phyloP scores from a whole-genome alignment of 1,284 basidiomycete genomes.

The Cutaneotrichosporon sp. region DNA sequence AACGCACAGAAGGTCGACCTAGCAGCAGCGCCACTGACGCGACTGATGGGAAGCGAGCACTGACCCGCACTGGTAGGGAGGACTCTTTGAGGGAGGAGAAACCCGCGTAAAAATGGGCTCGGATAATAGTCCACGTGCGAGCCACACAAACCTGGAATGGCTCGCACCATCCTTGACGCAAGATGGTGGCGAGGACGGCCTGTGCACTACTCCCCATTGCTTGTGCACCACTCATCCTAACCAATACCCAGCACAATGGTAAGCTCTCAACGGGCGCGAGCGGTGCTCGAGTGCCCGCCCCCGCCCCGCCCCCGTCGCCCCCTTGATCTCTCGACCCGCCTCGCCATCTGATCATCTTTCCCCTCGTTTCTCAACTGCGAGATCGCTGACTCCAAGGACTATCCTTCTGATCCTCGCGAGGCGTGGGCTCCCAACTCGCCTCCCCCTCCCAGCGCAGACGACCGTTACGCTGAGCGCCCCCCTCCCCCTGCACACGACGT shows the following conservation, averaged over 20 bases:
- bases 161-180: neutral
- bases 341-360: neutral
- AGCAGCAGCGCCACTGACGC: neutral
- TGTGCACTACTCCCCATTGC: neutral
- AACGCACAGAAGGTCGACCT: neutral
- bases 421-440: constrained; percentile 45
- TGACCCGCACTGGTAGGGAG: too few relatives aligned
- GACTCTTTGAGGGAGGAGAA: neutral
- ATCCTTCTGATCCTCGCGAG: constrained; percentile 40
- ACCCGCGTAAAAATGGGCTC: neutral
- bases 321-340: neutral
- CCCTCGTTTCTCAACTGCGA: neutral
- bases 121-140: constrained; percentile 2
- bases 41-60: too few relatives aligned
- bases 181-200: neutral
- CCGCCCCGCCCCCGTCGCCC: too few relatives aligned
- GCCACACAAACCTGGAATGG: neutral
- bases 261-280: neutral
- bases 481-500: constrained; percentile 17
- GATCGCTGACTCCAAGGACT: neutral
- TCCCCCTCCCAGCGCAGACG: constrained; percentile 4
- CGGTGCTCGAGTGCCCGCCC: neutral
- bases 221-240: constrained; percentile 3
- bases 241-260: neutral
- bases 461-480: constrained; percentile 22